Base-by-base conservation (phyloP, 225 moss, liverwort and hornwort genomes). In the Sphagnum contortum region DNA sequence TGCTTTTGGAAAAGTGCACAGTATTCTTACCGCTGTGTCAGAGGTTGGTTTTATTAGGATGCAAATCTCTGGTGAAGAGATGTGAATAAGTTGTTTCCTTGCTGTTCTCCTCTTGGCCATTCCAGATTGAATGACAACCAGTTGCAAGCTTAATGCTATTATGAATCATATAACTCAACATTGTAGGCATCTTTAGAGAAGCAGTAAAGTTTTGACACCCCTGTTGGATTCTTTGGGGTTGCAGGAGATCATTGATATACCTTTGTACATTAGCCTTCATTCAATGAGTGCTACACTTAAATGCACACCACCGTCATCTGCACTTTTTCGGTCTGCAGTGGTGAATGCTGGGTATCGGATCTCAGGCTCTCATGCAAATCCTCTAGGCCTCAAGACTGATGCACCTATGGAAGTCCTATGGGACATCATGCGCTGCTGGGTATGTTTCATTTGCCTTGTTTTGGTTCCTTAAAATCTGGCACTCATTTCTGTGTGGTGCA, bases 371-470 rank as follows among this genome's bases (percentile, higher is more conserved):
- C 98, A 98, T 79, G 93, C 98, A 44, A 91, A 86, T 76, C 93
- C 98, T 4, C 79, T 98, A 48, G 98, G 98, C 54, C 71, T 98
- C 57, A 98, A 98, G 82, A 98, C 93, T 47, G 82, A 93, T 70
- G 98, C 98, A 62, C 98, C 98, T 12, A 89, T 91, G 89, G 82
- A 79, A 60, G 75, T 84, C 54, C 81, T 98, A 64, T 98, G 98
- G 98, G 98, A 98, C 62, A 98, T 98, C 60, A 98, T 98, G 98
- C 93, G 98, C 61, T 98, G 93, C 66, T 98, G 98, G 98, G 98
- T 91, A 75, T 51, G 84, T 80, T 52, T 52, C 52, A 52, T 6
- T 2, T 52, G 52, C 29, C 29, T 29, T 29, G 29, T 29, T 29
- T 29, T 29, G 29, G 29, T 29, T 29, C 29, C 29, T 29, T 29